phyloP scores from a whole-genome alignment of 2,329 filamentous ascomycete genomes.

The Capronia coronata region DNA sequence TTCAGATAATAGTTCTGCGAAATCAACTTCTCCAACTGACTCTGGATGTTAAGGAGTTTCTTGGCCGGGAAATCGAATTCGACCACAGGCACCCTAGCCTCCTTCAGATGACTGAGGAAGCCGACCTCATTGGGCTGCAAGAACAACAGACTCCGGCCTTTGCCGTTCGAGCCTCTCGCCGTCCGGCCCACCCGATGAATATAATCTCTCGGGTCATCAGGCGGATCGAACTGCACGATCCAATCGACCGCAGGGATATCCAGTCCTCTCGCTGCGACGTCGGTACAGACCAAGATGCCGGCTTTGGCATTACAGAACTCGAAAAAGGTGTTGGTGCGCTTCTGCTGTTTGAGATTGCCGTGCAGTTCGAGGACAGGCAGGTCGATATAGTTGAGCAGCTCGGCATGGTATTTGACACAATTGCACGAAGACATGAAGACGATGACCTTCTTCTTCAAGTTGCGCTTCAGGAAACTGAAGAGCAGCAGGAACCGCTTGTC shows the following conservation, averaged over 20 bases:
- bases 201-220: constrained; percentile 83
- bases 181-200: constrained; percentile 96
- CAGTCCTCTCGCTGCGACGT: constrained; percentile 88
- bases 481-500: constrained; percentile 90
- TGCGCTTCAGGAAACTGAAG: constrained; percentile 88
- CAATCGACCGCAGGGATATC: constrained; percentile 96
- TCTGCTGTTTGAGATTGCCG: constrained; percentile 97
- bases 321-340: constrained; percentile 98
- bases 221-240: constrained; percentile 93
- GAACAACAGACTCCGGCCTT: constrained; percentile 87
- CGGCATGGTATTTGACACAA: constrained; percentile 91
- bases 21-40: constrained; percentile 90
- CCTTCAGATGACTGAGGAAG: constrained; percentile 85
- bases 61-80: constrained; percentile 92
- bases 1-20: constrained; percentile 95
- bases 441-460: constrained; percentile 93
- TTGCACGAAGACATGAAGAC: constrained; percentile 92
- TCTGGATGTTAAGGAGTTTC: constrained; percentile 85
- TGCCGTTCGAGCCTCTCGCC: constrained; percentile 73
- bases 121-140: constrained; percentile 86
- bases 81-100: constrained; percentile 83
- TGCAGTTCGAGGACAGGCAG: constrained; percentile 79
- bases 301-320: constrained; percentile 83
- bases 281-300: constrained; percentile 89
- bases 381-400: constrained; percentile 96